Evolutionary conservation across 2,329 filamentous ascomycete species (phyloP), one percentile per base, ranked within the genome.

Genomic region (Aspergillus jensenii): DNA sequence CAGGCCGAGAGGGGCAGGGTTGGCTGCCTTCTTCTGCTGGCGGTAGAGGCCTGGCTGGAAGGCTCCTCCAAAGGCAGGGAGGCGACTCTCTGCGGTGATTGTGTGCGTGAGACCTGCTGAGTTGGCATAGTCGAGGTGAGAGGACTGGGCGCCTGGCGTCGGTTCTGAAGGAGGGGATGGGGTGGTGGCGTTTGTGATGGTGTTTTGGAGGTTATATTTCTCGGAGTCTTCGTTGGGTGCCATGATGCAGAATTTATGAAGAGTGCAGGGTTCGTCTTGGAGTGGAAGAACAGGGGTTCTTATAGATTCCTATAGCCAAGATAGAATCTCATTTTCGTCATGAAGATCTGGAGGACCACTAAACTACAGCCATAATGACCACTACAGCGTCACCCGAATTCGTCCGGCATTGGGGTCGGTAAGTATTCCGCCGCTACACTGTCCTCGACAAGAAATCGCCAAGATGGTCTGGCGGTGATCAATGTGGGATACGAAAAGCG

Each of bases 1-100:
- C 35, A 92, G 83, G 53, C 89, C 89, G 27, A 91, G 80, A 8
- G 89, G 89, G 25, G 87, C 88, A 3, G 89, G 89, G 76, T 91
- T 91, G 76, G 84, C 89, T 72, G 90, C 83, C 76, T 88, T 87
- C 72, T 86, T 84, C 9, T 70, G 62, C 2, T 84, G 78, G 72
- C 80, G 83, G 79, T 86, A 82, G 19, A 81, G 74, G 71, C 87
- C 86, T 25, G 88, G 87, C 71, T 90, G 86, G 71, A 90, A 84
- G 63, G 86, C 84, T 74, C 87, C 86, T 52, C 85, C 87, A 66
- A 88, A 88, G 62, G 87, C 82, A 47, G 82, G 78, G 39, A 84
- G 70, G n/a, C 72, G 69, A 3, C 21, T 71, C 66, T 55, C 68
- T 68, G 47, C 73, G 57, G 52, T 77, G 61, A 73, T 70, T 47